These are phyloP conservation scores for Arthrobotrys iridis DNA, from an alignment of 2,329 filamentous ascomycete species.

Conservation along the genomic window DNA sequence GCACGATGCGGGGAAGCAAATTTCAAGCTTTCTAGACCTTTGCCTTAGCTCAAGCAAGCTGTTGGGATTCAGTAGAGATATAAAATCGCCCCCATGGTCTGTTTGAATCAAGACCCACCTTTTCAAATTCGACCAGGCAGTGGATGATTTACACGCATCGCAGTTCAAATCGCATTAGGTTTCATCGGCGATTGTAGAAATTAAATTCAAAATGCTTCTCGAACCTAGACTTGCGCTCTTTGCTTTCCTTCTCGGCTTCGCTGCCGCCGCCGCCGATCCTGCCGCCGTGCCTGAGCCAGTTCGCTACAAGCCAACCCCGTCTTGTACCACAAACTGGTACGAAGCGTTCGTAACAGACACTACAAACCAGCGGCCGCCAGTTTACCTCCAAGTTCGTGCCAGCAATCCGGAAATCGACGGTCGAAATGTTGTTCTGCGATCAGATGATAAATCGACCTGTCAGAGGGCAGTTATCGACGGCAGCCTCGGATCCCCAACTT, in stretches of 20 bases:
- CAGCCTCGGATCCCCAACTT: slow-evolving; percentile 18
- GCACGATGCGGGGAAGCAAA: slow-evolving; percentile 2
- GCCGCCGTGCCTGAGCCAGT: slow-evolving; percentile 7
- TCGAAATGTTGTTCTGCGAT: slow-evolving; percentile 43
- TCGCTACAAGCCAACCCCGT: slow-evolving; percentile 6
- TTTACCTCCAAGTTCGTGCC: slow-evolving; percentile 44
- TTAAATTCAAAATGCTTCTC: slow-evolving; percentile 3
- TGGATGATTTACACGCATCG: not conserved
- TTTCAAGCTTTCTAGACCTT: not conserved
- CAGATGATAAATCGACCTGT: slow-evolving; percentile 1
- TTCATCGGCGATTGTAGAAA: no score
- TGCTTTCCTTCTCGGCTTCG: not conserved
- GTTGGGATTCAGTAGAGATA: not conserved
- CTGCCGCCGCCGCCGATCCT: not conserved
- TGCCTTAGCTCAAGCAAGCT: not conserved
- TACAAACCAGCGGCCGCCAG: slow-evolving; percentile 39
- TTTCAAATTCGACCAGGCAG: not conserved
- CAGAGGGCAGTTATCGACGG: slow-evolving; percentile 33
- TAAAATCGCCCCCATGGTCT: not conserved
- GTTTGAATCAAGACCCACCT: not conserved
- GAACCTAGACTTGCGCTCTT: not conserved
- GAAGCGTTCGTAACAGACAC: slow-evolving; percentile 49
- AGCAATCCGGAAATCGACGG: slow-evolving; percentile 41
- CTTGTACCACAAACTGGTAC: slow-evolving; percentile 44
- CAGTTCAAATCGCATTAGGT: not conserved